A percentile compares a stretch with the other conserved stretches of the same genome.
These are phyloP conservation scores for Euphorbia celastroides DNA, from an alignment of 441 rosid species.

Conservation along the genomic window DNA sequence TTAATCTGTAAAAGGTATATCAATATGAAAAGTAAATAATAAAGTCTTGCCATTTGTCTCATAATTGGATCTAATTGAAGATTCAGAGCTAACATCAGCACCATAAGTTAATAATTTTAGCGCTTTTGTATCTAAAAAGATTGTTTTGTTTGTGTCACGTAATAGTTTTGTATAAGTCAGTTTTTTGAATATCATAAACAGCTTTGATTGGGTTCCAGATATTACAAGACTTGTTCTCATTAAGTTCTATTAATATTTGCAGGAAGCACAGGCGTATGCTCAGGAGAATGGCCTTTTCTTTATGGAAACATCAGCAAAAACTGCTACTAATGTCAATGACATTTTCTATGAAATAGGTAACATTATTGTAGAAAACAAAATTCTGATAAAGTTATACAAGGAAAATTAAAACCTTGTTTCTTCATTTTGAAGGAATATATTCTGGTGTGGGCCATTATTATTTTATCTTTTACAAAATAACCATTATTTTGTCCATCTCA, in stretches of 20 bases:
- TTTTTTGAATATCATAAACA: background rate
- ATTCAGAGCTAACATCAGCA: background rate
- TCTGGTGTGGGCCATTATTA: too few relatives aligned
- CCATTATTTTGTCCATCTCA: too few relatives aligned
- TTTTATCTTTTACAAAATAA: too few relatives aligned
- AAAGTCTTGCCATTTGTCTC: background rate
- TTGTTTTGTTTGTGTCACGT: too few relatives aligned
- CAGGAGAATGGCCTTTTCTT: constrained; percentile 87
- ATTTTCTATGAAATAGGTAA: constrained; percentile 88
- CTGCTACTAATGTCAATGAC: constrained; percentile 83
- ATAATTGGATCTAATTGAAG: background rate
- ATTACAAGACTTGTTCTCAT: background rate
- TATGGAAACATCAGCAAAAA: constrained; percentile 96
- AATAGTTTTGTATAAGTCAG: too few relatives aligned
- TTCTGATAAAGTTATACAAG: too few relatives aligned
- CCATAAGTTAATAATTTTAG: background rate
- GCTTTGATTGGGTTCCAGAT: background rate
- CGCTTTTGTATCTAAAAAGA: background rate
- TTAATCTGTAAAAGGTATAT: background rate
- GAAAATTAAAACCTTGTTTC: too few relatives aligned
- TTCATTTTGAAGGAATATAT: too few relatives aligned
- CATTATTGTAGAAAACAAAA: too few relatives aligned
- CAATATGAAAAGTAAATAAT: background rate
- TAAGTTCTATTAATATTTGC: constrained; percentile 18
- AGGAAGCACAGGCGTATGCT: constrained; percentile 92